Evolutionary conservation across 306 rosid species (phyloP), one percentile per base, ranked within the genome.

Genomic region (Pyrus pyrifolia): DNA sequence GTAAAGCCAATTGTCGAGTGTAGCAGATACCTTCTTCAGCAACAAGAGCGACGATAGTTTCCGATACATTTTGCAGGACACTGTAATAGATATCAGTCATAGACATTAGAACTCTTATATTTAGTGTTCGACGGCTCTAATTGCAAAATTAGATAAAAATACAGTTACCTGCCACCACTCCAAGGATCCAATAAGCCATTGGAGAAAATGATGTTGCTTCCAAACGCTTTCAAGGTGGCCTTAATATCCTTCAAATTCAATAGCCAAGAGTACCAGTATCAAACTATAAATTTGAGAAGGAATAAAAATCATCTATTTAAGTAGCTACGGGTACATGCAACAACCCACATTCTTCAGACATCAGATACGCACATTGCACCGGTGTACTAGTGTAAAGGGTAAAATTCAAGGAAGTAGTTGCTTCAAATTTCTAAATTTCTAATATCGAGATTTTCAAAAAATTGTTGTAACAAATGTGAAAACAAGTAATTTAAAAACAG

Each of bases 111-210:
- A 58, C 46, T 33, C 51, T n/a, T 31, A 67, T 8, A 33, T 72
- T 31, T 30, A 72, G 30, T 4, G 38, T 44, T 14, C 6, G 38
- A 82, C 70, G 21, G 55, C 63, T 60, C 21, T 22, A 71, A 62
- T 22, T 22, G 77, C 66, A 68, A 78, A 33, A 78, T 33, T 31
- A 19, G 68, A 8, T 27, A 74, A 75, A 35, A 55, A 68, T 59
- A 66, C 21, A 59, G 78, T 84, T 79, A 93, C 98, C 96, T 86
- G 76, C 96, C 91, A 78, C 98, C 96, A 81, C 98, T 91, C 98
- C 96, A 93, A 5, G 98, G 96, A 88, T 91, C 98, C 89, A 93
- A 74, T 62, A 89, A 82, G 75, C 96, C 96, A 75, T 88, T 89
- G 68, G 96, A 89, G 93, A 93, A 93, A 75, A 93, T 91, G 38